Base-by-base conservation (phyloP, 225 moss, liverwort and hornwort genomes). In the Thuidium tamariscinum region DNA sequence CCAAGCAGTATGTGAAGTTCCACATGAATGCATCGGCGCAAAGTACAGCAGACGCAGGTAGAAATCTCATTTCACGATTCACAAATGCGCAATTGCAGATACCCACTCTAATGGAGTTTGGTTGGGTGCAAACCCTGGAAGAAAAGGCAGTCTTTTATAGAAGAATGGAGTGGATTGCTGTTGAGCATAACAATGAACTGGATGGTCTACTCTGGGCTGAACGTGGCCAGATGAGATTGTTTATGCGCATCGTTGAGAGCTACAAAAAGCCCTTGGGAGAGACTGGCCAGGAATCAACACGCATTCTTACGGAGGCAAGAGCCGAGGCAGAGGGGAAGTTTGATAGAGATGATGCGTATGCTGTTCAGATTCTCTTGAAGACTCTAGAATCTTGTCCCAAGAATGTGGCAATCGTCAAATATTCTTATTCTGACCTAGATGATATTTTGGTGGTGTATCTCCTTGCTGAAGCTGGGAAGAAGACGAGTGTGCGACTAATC, bases 221-320 rank as follows among this genome's bases (percentile, higher is more conserved):
- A 85, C 75, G 85, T 78, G 85, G 85, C 37, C 77, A 85, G 54
- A 85, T 85, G 84, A 61, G 57, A 84, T 84, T 84, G 84, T 84
- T 73, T 84, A 84, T 84, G 74, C 84, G 37, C 84, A 36, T 84
- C 25, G 84, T 63, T n/a, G 84, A 84, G 57, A 84, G 25, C 19
- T 14, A 21, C 54, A 55, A 41, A 25, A 19, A 67, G 27, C 62
- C 46, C 61, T 84, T 63, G 44, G 74, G 29, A 84, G 84, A 48
- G 75, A 84, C 60, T 75, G 61, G 48, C 77, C 65, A 77, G 17
- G 36, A 67, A 77, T 85, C 66, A 77, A 85, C 85, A 18, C 21
- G 55, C 55, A 20, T 20, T 55, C 55, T 55, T 55, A 55, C 55
- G 55, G 9, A 55, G 15, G 9, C 55, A 55, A 55, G 55, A 55